Conservation (phyloP, 1,139 yeast genomes). For the Candida tropicalis region DNA sequence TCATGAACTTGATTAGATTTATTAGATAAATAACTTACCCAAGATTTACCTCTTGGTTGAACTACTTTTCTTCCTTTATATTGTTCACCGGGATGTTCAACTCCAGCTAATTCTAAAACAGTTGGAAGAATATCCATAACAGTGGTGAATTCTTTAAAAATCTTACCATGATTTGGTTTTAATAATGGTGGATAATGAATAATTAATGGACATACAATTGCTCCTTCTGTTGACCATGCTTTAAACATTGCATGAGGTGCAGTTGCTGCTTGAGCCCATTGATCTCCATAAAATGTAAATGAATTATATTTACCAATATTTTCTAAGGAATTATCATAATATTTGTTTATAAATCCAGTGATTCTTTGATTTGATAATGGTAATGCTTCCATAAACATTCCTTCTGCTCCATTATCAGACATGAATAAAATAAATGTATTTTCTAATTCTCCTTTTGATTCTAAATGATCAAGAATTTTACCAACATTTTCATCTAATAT, state of each 20-base stretch:
- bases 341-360: conserved; percentile 26
- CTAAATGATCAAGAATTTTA: conserved; percentile 41
- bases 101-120: conserved; percentile 48
- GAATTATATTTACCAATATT: conserved; percentile 53
- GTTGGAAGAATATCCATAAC: conserved; percentile 64
- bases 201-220: conserved; percentile 56
- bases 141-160: conserved; percentile 46
- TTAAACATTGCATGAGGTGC: conserved; percentile 57
- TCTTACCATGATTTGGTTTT: conserved; percentile 25
- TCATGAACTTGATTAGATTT: conserved; percentile 35
- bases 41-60: conserved; percentile 44
- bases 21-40: conserved; percentile 34
- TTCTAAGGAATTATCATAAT: conserved; percentile 46
- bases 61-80: conserved; percentile 44
- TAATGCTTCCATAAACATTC: conserved; percentile 56
- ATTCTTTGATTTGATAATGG: conserved; percentile 39
- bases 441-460: conserved; percentile 44
- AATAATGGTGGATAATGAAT: conserved; percentile 40
- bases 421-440: conserved; percentile 56
- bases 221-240: conserved; percentile 58
- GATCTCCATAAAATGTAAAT: conserved; percentile 55
- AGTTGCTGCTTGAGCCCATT: conserved; percentile 70
- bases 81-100: conserved; percentile 43
- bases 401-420: conserved; percentile 67
- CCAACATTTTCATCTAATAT: conserved; percentile 53